A percentile compares a stretch with the other conserved stretches of the same genome.
Evolutionary conservation across 2,329 filamentous ascomycete species (phyloP).

Genomic region (Sporothrix inflata): DNA sequence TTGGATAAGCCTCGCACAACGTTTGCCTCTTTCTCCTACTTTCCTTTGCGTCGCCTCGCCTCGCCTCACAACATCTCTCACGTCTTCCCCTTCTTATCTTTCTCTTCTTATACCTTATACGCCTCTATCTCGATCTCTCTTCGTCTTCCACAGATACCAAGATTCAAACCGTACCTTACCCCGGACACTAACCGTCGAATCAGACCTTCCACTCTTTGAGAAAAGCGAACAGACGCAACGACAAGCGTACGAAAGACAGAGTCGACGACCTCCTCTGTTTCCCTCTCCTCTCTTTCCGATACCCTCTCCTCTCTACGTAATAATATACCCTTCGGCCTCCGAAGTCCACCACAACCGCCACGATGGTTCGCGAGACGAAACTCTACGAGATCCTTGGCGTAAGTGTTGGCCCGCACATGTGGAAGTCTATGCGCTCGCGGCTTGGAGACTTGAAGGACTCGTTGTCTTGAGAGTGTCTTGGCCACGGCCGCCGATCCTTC

Average conservation of each 20-base stretch:
- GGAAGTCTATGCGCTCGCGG: not conserved
- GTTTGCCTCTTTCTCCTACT: slow-evolving; percentile 26
- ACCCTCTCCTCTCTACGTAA: not conserved
- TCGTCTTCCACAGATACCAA: not conserved
- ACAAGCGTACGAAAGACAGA: not conserved
- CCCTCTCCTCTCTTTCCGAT: not conserved
- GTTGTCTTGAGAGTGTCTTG: not conserved
- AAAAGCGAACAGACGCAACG: not conserved
- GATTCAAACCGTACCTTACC: not conserved
- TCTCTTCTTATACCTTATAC: slow-evolving; percentile 3
- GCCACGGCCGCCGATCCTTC: not conserved
- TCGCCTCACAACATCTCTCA: not conserved
- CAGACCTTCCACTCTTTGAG: slow-evolving; percentile 6
- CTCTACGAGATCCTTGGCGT: slow-evolving; percentile 79
- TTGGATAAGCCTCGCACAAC: slow-evolving; percentile 28
- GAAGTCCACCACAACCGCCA: slow-evolving; percentile 39
- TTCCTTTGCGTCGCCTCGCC: not conserved
- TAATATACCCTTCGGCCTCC: slow-evolving; percentile 11
- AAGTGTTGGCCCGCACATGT: slow-evolving; percentile 44
- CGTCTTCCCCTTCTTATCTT: not conserved
- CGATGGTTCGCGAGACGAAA: slow-evolving; percentile 79
- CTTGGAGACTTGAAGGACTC: not conserved
- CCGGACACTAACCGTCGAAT: slow-evolving; percentile 7
- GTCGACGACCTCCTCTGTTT: not conserved
- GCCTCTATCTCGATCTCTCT: not conserved